Conservation (phyloP, 2,329 filamentous ascomycete genomes). For the Microsporum ferrugineum region DNA sequence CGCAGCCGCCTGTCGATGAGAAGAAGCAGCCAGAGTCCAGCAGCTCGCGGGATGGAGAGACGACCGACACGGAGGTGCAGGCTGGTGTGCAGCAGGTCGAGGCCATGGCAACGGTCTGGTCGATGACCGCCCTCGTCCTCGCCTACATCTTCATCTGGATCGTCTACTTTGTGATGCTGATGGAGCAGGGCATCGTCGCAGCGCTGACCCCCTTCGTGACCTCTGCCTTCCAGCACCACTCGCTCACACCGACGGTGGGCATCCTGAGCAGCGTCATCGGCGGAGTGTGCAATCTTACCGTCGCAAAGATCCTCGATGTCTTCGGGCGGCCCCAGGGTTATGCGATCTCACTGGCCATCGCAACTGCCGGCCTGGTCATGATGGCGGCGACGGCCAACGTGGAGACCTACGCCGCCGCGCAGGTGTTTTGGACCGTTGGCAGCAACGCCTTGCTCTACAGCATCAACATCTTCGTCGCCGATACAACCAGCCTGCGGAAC, state of each 20-base stretch:
- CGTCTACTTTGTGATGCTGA: slow-evolving; percentile 27
- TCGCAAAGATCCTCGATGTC: slow-evolving; percentile 51
- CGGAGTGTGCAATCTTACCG: slow-evolving; percentile 45
- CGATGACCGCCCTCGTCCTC: slow-evolving; percentile 24
- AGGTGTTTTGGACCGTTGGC: slow-evolving; percentile 51
- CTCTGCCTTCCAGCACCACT: slow-evolving; percentile 41
- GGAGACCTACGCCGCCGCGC: slow-evolving; percentile 50
- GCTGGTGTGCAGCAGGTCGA: slow-evolving; percentile 32
- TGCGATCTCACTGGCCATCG: slow-evolving; percentile 33
- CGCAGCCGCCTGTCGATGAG: background rate
- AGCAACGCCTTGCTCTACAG: slow-evolving; percentile 40
- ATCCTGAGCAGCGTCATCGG: slow-evolving; percentile 45
- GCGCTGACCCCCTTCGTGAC: slow-evolving; percentile 40
- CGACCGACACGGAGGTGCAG: slow-evolving; percentile 5
- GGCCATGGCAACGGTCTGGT: slow-evolving; percentile 33
- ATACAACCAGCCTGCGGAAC: slow-evolving; percentile 50
- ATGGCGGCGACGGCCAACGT: slow-evolving; percentile 52
- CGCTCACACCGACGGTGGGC: slow-evolving; percentile 40
- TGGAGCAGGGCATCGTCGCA: slow-evolving; percentile 25
- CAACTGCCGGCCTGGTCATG: slow-evolving; percentile 44
- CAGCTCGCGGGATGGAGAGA: background rate
- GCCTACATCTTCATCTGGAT: slow-evolving; percentile 31
- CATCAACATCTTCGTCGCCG: slow-evolving; percentile 46
- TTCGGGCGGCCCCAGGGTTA: slow-evolving; percentile 50
- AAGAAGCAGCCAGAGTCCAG: background rate